Percentiles rank a stretch among this genome's conserved stretches.
Conservation (phyloP, 495 filamentous ascomycete genomes). For the Pseudomonodictys pantanalensis region DNA sequence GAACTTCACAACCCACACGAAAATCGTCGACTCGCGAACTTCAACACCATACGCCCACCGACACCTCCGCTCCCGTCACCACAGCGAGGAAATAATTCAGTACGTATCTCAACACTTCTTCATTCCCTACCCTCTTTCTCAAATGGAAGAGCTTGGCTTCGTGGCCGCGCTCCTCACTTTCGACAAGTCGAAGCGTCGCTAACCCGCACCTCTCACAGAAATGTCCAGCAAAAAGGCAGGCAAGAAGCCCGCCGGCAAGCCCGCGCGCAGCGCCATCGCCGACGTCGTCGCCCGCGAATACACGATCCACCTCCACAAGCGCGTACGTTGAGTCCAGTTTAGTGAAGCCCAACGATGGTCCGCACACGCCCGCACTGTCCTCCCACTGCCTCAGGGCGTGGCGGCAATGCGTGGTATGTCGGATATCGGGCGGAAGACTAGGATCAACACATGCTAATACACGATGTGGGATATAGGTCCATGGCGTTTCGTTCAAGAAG, state of each 20-base stretch:
- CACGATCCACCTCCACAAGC: conserved; percentile 99
- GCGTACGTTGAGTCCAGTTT: conserved; percentile 79
- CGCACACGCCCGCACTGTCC: background rate
- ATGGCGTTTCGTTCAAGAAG: conserved; percentile 99
- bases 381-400: too few species aligned
- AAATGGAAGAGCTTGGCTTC: too few species aligned
- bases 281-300: conserved; percentile 99
- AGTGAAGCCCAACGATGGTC: conserved; percentile 68
- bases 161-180: background rate
- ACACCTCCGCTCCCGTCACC: background rate
- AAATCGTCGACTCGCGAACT: conserved; percentile 9
- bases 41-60: conserved; percentile 1
- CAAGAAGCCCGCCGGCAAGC: conserved; percentile 61
- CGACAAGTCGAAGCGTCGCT: background rate
- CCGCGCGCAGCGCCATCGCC: conserved; percentile 84
- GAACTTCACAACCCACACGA: conserved; percentile 11
- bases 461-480: conserved; percentile 58
- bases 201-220: conserved; percentile 9
- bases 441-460: conserved; percentile 31
- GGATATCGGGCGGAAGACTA: conserved; percentile 46
- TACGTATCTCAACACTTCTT: conserved; percentile 1
- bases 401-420: background rate
- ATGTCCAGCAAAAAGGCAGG: conserved; percentile 17
- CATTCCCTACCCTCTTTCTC: too few species aligned
- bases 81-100: conserved; percentile 10